Conservation (phyloP, 306 rosid genomes). For the Fragaria vesca region DNA sequence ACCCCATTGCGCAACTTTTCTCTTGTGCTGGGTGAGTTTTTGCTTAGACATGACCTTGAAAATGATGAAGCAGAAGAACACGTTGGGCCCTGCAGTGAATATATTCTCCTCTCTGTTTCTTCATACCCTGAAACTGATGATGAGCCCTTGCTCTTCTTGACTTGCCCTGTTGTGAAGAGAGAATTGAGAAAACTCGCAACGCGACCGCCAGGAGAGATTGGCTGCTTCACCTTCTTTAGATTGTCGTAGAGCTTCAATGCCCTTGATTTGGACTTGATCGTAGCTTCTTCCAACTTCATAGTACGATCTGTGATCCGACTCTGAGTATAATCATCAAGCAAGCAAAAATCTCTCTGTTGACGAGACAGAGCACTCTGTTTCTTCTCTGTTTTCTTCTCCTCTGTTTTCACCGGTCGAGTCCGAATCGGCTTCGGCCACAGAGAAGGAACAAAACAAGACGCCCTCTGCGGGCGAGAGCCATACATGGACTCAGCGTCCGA, state of each 20-base stretch:
- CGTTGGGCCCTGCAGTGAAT: constrained; percentile 43
- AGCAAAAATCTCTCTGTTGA: constrained; percentile 18
- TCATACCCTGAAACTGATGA: constrained; percentile 26
- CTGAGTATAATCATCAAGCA: constrained; percentile 29
- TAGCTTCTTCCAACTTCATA: constrained; percentile 20
- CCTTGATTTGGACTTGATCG: constrained; percentile 69
- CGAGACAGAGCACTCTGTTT: constrained; percentile 34
- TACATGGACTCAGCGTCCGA: constrained; percentile 74
- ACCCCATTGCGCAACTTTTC: constrained; percentile 47
- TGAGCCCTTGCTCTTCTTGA: constrained; percentile 30
- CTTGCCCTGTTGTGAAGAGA: constrained; percentile 43
- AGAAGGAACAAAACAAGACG: constrained; percentile 52
- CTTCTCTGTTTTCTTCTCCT: constrained; percentile 30
- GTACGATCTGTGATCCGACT: constrained; percentile 19
- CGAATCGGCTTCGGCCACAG: constrained; percentile 52
- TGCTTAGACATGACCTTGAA: constrained; percentile 80
- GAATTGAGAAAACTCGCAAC: constrained; percentile 69
- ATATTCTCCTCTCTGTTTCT: constrained; percentile 30
- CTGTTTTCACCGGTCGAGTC: constrained; percentile 32
- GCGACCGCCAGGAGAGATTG: constrained; percentile 79
- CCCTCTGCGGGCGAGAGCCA: constrained; percentile 29
- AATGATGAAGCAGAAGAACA: constrained; percentile 83
- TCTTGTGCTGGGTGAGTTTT: constrained; percentile 53
- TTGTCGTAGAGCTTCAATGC: constrained; percentile 75
- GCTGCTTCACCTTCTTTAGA: constrained; percentile 86